Percentiles rank a stretch among this genome's conserved stretches.
These are phyloP conservation scores for Pseudoturritis turrita DNA, from an alignment of 345 rosid species.

Conservation along the genomic window DNA sequence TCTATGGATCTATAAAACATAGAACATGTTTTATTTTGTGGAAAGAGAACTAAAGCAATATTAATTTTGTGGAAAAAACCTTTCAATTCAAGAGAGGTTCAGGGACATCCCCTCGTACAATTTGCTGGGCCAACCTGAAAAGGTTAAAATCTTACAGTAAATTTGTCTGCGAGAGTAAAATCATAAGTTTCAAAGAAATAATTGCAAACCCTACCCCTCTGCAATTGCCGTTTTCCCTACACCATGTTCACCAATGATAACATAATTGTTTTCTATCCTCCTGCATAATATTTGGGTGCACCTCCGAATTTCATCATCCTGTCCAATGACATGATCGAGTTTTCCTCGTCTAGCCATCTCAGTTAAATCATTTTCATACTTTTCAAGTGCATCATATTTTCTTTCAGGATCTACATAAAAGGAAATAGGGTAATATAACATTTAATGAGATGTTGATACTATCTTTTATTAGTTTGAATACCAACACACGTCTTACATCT, in stretches of 20 bases:
- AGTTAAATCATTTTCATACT: conserved; percentile 83
- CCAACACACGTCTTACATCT: background rate
- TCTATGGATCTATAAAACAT: conserved; percentile 64
- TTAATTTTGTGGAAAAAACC: too few species aligned
- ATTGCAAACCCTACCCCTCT: background rate
- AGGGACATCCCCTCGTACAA: conserved; percentile 87
- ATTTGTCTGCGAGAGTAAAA: background rate
- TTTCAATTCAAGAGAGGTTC: conserved; percentile 61
- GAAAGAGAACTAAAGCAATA: too few species aligned
- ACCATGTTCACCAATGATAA: conserved; percentile 93
- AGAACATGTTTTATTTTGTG: background rate
- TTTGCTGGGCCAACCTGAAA: conserved; percentile 79
- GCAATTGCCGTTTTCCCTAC: conserved; percentile 86
- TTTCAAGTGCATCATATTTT: conserved; percentile 73
- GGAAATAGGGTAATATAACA: background rate
- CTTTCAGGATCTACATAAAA: conserved; percentile 67
- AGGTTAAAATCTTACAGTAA: background rate
- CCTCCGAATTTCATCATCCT: conserved; percentile 86
- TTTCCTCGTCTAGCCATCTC: conserved; percentile 90
- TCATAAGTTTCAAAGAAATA: background rate
- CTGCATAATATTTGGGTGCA: conserved; percentile 83
- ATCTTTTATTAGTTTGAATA: background rate
- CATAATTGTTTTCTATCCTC: conserved; percentile 93
- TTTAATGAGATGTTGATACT: background rate
- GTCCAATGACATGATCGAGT: conserved; percentile 90